Evolutionary conservation across 1,139 yeast species (phyloP).

Genomic region (Candida albicans): DNA sequence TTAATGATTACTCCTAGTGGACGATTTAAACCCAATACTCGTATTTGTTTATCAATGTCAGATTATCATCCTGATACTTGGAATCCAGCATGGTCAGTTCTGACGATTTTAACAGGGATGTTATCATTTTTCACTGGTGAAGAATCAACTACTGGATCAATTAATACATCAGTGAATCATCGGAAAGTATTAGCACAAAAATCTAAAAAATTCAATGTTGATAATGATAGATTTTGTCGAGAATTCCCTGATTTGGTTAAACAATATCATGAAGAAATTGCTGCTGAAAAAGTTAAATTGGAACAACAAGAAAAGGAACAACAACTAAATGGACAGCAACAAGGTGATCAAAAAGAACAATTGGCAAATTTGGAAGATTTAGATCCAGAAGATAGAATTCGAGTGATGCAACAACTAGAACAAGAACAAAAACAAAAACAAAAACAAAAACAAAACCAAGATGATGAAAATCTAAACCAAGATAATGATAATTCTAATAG

Average conservation of each 20-base stretch:
- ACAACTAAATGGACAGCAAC: slow-evolving; percentile 10
- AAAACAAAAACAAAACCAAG: no score
- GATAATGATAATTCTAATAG: neutral
- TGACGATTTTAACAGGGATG: slow-evolving; percentile 81
- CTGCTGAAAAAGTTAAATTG: slow-evolving; percentile 18
- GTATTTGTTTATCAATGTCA: slow-evolving; percentile 84
- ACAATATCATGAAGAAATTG: slow-evolving; percentile 39
- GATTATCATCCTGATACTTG: slow-evolving; percentile 92
- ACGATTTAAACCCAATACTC: slow-evolving; percentile 71
- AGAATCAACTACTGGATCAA: slow-evolving; percentile 43
- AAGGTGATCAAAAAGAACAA: slow-evolving; percentile 14
- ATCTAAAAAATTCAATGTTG: slow-evolving; percentile 67
- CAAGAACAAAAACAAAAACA: neutral
- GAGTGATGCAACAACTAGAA: neutral
- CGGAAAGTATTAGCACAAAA: slow-evolving; percentile 44
- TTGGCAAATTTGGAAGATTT: slow-evolving; percentile 28
- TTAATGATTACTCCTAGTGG: slow-evolving; percentile 88
- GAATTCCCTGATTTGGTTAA: slow-evolving; percentile 69
- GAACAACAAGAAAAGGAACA: slow-evolving; percentile 8
- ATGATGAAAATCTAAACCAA: neutral
- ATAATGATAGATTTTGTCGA: slow-evolving; percentile 53
- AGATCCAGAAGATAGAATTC: slow-evolving; percentile 44
- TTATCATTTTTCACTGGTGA: slow-evolving; percentile 79
- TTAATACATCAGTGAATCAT: slow-evolving; percentile 35
- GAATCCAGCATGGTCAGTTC: slow-evolving; percentile 95